Evolutionary conservation across 768 basidiomycete species (phyloP).

Genomic region (Lactarius sp.): DNA sequence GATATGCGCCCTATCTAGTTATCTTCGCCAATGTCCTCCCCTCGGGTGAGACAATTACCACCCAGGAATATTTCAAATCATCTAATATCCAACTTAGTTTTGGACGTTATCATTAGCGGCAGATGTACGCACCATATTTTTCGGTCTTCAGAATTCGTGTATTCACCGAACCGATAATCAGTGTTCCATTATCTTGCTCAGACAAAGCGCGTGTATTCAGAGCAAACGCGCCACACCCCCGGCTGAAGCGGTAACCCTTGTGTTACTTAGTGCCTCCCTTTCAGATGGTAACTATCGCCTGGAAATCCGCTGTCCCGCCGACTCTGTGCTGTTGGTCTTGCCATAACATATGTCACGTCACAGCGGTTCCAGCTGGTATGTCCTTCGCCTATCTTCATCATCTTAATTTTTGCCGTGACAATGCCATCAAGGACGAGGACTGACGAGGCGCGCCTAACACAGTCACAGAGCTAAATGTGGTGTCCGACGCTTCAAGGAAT

Average conservation of each 20-base stretch:
- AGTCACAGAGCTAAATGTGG: not conserved
- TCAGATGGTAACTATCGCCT: not conserved
- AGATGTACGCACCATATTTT: not conserved
- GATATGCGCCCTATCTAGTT: not conserved
- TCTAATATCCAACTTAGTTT: not conserved
- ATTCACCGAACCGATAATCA: not conserved
- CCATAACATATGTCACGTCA: not conserved
- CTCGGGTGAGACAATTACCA: not conserved
- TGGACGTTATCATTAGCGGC: constrained; percentile 2
- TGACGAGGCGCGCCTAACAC: not conserved
- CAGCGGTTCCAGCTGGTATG: not conserved
- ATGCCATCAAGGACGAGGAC: not conserved
- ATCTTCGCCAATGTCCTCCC: not conserved
- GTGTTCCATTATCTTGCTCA: constrained; percentile 5
- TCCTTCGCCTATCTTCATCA: not conserved
- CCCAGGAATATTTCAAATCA: not conserved
- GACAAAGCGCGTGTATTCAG: not conserved
- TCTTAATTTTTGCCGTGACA: too few species aligned
- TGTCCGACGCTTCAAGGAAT: constrained; percentile 7
- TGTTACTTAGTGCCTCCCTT: not conserved
- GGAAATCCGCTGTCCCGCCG: constrained; percentile 14
- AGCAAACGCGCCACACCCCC: not conserved
- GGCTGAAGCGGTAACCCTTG: not conserved
- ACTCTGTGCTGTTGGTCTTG: not conserved
- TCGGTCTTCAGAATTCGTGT: not conserved